Evolutionary conservation across 331 rosid species (phyloP).

Genomic region (Phaseolus coccineus): DNA sequence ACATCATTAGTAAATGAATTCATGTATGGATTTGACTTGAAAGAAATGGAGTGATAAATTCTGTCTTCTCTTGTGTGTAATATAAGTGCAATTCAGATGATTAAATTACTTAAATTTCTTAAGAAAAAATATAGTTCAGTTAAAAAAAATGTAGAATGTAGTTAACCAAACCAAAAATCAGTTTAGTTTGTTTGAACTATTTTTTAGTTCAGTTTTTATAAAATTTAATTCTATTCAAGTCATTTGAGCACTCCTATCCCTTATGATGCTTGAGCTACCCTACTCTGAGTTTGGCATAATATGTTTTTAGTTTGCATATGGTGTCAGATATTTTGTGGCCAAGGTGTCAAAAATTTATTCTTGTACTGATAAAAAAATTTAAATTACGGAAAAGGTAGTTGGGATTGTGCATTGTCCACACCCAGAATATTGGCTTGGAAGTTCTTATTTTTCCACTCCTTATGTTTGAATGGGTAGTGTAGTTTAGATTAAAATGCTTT

Average conservation of each 20-base stretch:
- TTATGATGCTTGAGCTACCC: background rate
- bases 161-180: too few relatives aligned
- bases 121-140: too few relatives aligned
- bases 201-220: too few relatives aligned
- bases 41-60: too few relatives aligned
- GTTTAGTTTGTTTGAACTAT: too few relatives aligned
- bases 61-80: too few relatives aligned
- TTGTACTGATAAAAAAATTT: constrained; percentile 12
- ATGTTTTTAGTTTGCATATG: constrained; percentile 16
- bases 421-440: constrained; percentile 24
- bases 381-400: constrained; percentile 5
- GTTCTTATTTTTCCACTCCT: constrained; percentile 8
- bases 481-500: constrained; percentile 16
- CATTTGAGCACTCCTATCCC: background rate
- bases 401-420: constrained; percentile 8
- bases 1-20: too few relatives aligned
- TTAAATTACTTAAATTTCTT: too few relatives aligned
- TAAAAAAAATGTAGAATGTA: too few relatives aligned
- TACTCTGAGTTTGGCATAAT: background rate
- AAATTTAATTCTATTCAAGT: too few relatives aligned
- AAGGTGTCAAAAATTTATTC: constrained; percentile 3
- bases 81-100: too few relatives aligned
- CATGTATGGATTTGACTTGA: too few relatives aligned
- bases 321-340: constrained; percentile 1
- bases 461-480: constrained; percentile 29